Evolutionary conservation across 179 eudicot genomes (phyloP), one percentile per base, ranked within the genome.

Genomic region (Beta lomatogona): DNA sequence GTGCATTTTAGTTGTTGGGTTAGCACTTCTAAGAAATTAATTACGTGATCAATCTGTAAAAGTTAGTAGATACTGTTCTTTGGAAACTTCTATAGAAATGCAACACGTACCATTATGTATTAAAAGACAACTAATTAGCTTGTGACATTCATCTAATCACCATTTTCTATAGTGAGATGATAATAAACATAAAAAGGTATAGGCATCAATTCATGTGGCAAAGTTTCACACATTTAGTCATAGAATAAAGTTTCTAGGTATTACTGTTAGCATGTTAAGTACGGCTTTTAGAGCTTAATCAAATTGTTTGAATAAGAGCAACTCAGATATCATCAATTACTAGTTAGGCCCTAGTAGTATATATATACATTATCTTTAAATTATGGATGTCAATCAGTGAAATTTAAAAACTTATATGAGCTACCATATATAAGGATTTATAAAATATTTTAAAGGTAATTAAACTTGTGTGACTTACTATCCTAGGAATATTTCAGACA

Each of bases 171-270:
- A 18, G 18, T 72, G 41, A 72, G 52, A 50, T 73, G 36, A 25
- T 63, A 5, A 36, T 36, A 61, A 61, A 22, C 16, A 60, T 3
- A 53, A 22, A 57, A 55, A 54, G 22, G 15, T 18, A 31, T 63
- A 36, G 18, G 83, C 65, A 80, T 74, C 66, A 53, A 60, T 74
- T 65, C 76, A 57, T 74, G 83, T 73, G 83, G 83, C 78, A 28
- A 50, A 73, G 79, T 36, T 66, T 74, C 45, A 63, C 21, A 74
- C 76, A 21, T 80, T 15, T 76, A 76, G 44, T 75, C 4, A 75
- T 28, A 18, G 65, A 64, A 18, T 73, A 36, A 80, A 80, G 73
- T 31, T 31, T 21, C 64, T 31, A 52, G 63, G 78, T 64, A 50
- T 12, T 28, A 53, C 55, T 64, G 55, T 36, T 53, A 13, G 53